phyloP scores from a whole-genome alignment of 2,329 filamentous ascomycete genomes.

The Emmonsiellopsis sp. region DNA sequence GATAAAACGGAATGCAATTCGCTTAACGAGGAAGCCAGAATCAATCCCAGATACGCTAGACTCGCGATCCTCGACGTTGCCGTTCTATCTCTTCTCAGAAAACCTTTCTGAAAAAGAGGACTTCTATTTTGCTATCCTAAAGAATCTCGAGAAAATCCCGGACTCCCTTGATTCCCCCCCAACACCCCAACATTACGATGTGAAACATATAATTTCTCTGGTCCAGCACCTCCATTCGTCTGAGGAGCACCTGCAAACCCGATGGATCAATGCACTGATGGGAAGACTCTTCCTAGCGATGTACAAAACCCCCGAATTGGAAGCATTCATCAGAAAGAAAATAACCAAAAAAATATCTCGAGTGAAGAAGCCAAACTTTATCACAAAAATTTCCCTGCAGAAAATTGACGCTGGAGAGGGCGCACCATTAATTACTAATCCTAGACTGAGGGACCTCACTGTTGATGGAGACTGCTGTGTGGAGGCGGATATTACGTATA shows the following conservation, averaged over 20 bases:
- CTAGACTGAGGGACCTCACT: constrained; percentile 75
- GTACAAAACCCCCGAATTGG: constrained; percentile 74
- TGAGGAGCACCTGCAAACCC: constrained; percentile 79
- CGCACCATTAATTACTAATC: constrained; percentile 80
- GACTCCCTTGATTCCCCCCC: constrained; percentile 51
- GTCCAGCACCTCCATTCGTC: constrained; percentile 86
- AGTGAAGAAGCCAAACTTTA: constrained; percentile 83
- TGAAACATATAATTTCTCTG: constrained; percentile 76
- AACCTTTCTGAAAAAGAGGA: constrained; percentile 96
- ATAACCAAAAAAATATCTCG: constrained; percentile 93
- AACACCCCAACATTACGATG: constrained; percentile 65
- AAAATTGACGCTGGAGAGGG: constrained; percentile 79
- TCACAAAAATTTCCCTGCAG: constrained; percentile 73
- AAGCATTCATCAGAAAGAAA: constrained; percentile 70
- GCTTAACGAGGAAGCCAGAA: constrained; percentile 58
- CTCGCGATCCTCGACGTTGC: constrained; percentile 48
- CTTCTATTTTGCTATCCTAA: constrained; percentile 88
- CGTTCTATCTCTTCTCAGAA: constrained; percentile 90
- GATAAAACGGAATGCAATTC: constrained; percentile 87
- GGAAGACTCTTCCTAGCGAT: constrained; percentile 80
- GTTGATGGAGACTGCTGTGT: constrained; percentile 83
- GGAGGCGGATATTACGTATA: constrained; percentile 81
- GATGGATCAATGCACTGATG: constrained; percentile 88
- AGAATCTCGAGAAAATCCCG: constrained; percentile 66
- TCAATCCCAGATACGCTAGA: constrained; percentile 44